Conservation (phyloP, 768 basidiomycete genomes). For the Leccinum fibrillosum region DNA sequence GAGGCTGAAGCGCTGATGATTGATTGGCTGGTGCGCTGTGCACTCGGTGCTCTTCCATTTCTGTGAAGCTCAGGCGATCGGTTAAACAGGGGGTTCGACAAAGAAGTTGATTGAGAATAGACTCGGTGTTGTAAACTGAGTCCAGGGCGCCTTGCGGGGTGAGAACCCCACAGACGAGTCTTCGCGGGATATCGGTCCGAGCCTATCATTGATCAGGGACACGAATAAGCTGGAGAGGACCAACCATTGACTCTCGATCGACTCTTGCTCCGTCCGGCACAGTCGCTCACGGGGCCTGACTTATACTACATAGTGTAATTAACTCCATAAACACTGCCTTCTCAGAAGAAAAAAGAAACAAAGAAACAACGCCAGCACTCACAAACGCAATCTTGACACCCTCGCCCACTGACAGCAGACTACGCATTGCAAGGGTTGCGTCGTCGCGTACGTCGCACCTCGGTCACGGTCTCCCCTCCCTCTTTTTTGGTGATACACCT, state of each 20-base stretch:
- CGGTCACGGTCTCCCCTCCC: neutral
- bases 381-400: neutral
- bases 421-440: neutral
- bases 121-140: neutral
- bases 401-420: neutral
- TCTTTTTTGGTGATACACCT: neutral
- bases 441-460: neutral
- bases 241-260: neutral
- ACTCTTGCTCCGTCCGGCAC: neutral
- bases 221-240: neutral
- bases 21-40: neutral
- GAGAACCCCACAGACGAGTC: neutral
- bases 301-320: neutral
- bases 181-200: neutral
- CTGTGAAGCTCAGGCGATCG: neutral
- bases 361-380: neutral
- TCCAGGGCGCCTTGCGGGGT: conserved; percentile 5
- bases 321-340: neutral
- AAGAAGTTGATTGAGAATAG: neutral
- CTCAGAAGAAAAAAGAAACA: neutral
- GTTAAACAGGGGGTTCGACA: neutral
- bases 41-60: neutral
- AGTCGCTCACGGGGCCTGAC: neutral
- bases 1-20: neutral
- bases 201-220: neutral